Conservation (phyloP, 768 basidiomycete genomes). For the Boletus tylopilopsis region DNA sequence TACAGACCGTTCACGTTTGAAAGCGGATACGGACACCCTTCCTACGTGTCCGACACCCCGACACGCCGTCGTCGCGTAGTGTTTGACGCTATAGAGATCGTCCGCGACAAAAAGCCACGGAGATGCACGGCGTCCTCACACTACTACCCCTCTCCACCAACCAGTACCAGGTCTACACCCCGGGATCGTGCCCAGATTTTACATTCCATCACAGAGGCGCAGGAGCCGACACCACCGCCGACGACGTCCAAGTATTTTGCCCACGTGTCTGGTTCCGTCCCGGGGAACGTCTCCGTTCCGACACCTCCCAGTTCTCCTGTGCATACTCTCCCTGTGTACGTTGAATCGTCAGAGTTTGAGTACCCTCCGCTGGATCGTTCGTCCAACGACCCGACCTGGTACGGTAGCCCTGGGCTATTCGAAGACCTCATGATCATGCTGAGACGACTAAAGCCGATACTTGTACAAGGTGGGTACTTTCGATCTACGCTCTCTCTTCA, state of each 20-base stretch:
- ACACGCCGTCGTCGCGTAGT: conserved; percentile 3
- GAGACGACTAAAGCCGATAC: conserved; percentile 29
- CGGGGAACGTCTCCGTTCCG: neutral
- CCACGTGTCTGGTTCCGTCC: neutral
- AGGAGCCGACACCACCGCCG: neutral
- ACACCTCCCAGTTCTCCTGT: conserved; percentile 4
- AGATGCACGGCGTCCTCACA: neutral
- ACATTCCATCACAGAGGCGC: neutral
- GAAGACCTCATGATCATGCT: conserved; percentile 27
- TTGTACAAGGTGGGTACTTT: conserved; percentile 26
- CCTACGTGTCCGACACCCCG: no score
- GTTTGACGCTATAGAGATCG: conserved; percentile 20
- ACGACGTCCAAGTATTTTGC: conserved; percentile 24
- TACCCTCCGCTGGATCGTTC: neutral
- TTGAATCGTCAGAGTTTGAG: conserved; percentile 6
- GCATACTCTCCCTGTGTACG: conserved; percentile 2
- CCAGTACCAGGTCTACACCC: neutral
- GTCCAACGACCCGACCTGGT: neutral
- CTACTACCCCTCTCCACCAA: conserved; percentile 9
- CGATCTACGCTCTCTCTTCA: neutral
- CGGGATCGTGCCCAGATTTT: neutral
- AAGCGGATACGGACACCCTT: neutral
- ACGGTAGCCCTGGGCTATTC: conserved; percentile 3
- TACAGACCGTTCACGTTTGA: neutral
- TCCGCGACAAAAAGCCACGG: neutral